Evolutionary conservation across 257 asterid genomes (phyloP).

Genomic region (Capsicum pubescens): DNA sequence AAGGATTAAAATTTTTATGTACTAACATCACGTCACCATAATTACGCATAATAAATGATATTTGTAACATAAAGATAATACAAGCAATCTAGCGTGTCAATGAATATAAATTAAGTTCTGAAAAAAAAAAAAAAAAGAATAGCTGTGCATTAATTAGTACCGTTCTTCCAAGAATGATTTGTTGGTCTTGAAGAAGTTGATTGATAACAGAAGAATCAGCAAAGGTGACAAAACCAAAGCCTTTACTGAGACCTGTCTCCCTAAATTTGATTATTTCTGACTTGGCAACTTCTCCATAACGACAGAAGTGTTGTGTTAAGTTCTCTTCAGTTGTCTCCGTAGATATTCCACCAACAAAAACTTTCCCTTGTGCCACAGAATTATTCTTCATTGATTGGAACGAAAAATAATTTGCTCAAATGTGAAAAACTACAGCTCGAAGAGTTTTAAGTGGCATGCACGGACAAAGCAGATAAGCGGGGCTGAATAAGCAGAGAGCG

Average conservation of each 20-base stretch:
- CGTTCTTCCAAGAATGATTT: slow-evolving; percentile 29
- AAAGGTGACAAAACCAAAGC: slow-evolving; percentile 35
- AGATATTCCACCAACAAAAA: slow-evolving; percentile 38
- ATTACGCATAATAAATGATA: no score
- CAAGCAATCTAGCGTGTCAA: no score
- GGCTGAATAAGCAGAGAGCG: no score
- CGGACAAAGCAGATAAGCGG: not conserved
- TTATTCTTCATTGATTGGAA: slow-evolving; percentile 18
- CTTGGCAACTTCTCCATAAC: slow-evolving; percentile 24
- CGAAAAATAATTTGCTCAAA: not conserved
- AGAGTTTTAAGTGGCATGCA: not conserved
- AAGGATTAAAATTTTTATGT: no score
- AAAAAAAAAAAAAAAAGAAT: not conserved
- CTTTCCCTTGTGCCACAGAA: not conserved
- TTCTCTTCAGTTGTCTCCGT: not conserved
- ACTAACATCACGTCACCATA: no score
- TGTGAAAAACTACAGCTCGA: no score
- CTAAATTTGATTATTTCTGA: not conserved
- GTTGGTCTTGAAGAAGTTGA: not conserved
- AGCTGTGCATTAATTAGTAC: not conserved
- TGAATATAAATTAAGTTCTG: not conserved
- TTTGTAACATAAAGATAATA: no score
- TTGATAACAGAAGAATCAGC: not conserved
- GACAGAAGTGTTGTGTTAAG: slow-evolving; percentile 4
- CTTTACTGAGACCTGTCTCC: slow-evolving; percentile 9